A percentile compares a stretch with the other conserved stretches of the same genome.
Evolutionary conservation across 2,329 filamentous ascomycete genomes (phyloP).

Genomic region (Aspergillus puulaauensis): DNA sequence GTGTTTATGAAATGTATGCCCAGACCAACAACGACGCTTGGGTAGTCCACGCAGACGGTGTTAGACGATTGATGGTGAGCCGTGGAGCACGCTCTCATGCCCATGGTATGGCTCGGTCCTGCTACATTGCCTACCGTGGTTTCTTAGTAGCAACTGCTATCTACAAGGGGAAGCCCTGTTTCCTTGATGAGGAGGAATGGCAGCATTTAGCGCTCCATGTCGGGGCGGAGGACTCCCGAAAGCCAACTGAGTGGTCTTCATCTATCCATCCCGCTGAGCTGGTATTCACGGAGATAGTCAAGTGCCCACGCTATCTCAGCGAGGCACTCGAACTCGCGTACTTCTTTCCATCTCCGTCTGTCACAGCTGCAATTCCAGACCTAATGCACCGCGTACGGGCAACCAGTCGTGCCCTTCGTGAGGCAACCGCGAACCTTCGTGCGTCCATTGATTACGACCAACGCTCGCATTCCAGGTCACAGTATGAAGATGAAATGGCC

Average conservation of each 20-base stretch:
- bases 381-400: conserved; percentile 1
- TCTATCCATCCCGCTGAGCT: conserved; percentile 4
- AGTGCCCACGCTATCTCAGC: conserved; percentile 29
- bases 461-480: not conserved
- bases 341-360: not conserved
- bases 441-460: conserved; percentile 1
- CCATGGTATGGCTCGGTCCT: conserved; percentile 32
- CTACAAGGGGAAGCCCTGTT: conserved; percentile 34
- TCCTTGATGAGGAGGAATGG: conserved; percentile 37
- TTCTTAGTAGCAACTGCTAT: conserved; percentile 38
- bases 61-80: conserved; percentile 34
- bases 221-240: conserved; percentile 23
- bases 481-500: not conserved
- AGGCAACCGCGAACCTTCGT: not conserved
- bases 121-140: conserved; percentile 39
- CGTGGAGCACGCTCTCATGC: conserved; percentile 32
- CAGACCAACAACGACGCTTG: conserved; percentile 37
- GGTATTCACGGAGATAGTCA: conserved; percentile 28
- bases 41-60: conserved; percentile 38
- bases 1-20: conserved; percentile 42
- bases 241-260: conserved; percentile 7
- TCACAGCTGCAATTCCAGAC: conserved; percentile 3
- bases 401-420: not conserved
- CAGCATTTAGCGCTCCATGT: conserved; percentile 24
- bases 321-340: conserved; percentile 14